phyloP scores from a whole-genome alignment of 192 early-diverging fungal genomes.

The Irineochytrium annulatum region DNA sequence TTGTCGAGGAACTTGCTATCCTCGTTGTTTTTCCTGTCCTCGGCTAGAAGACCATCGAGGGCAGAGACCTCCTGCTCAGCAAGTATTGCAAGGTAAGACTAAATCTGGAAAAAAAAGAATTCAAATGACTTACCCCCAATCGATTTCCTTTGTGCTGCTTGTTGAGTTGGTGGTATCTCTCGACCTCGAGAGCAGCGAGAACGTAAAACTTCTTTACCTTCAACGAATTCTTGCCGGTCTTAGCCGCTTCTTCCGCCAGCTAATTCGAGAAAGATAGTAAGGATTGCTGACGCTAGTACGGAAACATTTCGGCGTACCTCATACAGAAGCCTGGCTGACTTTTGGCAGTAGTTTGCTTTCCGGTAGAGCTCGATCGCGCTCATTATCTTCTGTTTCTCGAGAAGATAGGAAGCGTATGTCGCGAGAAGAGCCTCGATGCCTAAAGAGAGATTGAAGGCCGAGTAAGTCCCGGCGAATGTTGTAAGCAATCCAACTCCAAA shows the following conservation, averaged over 20 bases:
- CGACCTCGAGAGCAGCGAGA: conserved; percentile 54
- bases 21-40: conserved; percentile 33
- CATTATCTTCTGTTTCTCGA: conserved; percentile 25
- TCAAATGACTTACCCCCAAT: conserved; percentile 18
- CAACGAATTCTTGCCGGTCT: conserved; percentile 36
- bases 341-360: conserved; percentile 53
- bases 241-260: conserved; percentile 45
- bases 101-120: neutral
- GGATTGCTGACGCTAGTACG: neutral
- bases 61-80: conserved; percentile 32
- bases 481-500: too few species aligned
- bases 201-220: conserved; percentile 56
- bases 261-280: conserved; percentile 9
- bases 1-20: conserved; percentile 44
- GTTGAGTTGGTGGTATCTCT: conserved; percentile 47
- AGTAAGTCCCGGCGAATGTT: too few species aligned
- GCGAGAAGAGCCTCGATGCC: conserved; percentile 46
- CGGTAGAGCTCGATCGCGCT: conserved; percentile 53
- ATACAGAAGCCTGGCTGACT: conserved; percentile 44
- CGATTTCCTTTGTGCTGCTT: conserved; percentile 22
- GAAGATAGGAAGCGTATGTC: conserved; percentile 41
- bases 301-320: conserved; percentile 26
- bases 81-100: conserved; percentile 1
- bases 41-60: conserved; percentile 43
- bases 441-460: too few species aligned